A percentile compares a stretch with the other conserved stretches of the same genome.
These are phyloP conservation scores for Paramecium biaurelia DNA, from an alignment of 73 alveolate species.

Conservation along the genomic window DNA sequence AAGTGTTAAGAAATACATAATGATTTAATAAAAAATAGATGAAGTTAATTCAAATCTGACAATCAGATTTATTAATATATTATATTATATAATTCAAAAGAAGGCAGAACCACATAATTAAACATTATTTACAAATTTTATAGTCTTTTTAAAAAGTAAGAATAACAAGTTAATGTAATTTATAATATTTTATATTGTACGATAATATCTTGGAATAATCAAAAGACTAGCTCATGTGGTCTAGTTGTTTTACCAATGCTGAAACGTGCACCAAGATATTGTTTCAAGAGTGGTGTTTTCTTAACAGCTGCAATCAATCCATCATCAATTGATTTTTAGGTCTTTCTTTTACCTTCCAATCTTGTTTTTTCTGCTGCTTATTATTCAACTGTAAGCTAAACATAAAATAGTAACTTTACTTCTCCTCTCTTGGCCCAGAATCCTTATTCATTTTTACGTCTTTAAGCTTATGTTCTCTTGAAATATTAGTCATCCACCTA, in stretches of 20 bases:
- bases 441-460: conserved; percentile 53
- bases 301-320: conserved; percentile 60
- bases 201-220: conserved; percentile 31
- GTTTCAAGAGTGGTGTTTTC: conserved; percentile 58
- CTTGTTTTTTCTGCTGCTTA: conserved; percentile 53
- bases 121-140: neutral
- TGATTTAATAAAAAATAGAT: neutral
- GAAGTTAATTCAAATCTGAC: neutral
- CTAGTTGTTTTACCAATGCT: conserved; percentile 51
- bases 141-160: neutral
- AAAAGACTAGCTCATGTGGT: conserved; percentile 64
- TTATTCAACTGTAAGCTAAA: conserved; percentile 60
- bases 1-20: neutral
- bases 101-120: neutral
- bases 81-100: neutral
- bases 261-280: conserved; percentile 65
- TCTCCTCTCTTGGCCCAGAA: conserved; percentile 55
- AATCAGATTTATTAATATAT: no score
- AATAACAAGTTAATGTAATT: neutral
- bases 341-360: conserved; percentile 47
- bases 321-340: conserved; percentile 44
- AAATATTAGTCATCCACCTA: conserved; percentile 61
- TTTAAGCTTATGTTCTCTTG: conserved; percentile 47
- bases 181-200: conserved; percentile 15
- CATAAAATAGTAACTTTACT: neutral